phyloP scores from a whole-genome alignment of 345 rosid genomes.

The Gossypium sturtianum region DNA sequence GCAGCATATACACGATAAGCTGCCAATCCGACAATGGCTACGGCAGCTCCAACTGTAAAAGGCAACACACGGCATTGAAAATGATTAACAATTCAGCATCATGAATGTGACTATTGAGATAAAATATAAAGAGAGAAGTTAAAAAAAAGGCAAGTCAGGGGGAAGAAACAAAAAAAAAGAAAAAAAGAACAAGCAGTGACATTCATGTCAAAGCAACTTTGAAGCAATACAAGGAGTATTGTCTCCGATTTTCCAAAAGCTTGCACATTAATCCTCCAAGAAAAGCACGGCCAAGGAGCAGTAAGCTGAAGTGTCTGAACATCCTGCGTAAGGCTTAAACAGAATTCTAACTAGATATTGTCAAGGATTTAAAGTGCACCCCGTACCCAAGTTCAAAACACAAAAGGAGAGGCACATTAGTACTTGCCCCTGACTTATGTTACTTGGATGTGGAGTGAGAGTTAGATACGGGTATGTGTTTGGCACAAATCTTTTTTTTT shows the following conservation, averaged over 20 bases:
- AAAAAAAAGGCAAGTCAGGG: background rate
- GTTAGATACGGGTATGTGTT: background rate
- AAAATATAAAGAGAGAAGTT: background rate
- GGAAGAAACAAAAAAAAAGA: background rate
- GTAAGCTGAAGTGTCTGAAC: background rate
- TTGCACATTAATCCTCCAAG: background rate
- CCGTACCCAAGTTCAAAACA: background rate
- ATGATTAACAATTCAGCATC: background rate
- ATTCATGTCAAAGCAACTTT: background rate
- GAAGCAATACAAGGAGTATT: background rate
- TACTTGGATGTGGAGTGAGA: background rate
- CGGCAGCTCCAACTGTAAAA: slow-evolving; percentile 86
- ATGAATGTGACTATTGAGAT: background rate
- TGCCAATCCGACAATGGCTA: slow-evolving; percentile 80
- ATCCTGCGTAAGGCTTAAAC: background rate
- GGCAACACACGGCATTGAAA: background rate
- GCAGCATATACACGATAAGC: slow-evolving; percentile 86
- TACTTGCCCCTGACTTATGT: background rate
- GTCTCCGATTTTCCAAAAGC: background rate
- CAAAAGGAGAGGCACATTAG: background rate
- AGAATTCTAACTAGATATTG: background rate
- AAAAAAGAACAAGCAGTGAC: background rate
- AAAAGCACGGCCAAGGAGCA: background rate
- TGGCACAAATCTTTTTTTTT: background rate
- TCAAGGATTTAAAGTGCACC: background rate